Evolutionary conservation across 306 rosid species (phyloP).

Genomic region (Ochetophila trinervis): DNA sequence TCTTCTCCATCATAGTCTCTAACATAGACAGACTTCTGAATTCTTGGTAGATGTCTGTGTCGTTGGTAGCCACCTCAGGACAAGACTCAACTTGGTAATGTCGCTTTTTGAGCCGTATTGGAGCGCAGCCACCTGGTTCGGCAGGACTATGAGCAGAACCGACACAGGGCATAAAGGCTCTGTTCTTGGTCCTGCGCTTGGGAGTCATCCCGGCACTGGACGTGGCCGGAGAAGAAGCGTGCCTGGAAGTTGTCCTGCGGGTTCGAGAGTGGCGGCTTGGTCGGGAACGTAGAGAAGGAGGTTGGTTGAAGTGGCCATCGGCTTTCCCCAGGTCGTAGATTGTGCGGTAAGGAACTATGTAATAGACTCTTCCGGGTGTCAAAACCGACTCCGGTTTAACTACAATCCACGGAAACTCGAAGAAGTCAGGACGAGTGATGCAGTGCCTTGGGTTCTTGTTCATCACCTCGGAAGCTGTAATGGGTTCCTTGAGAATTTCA

Average conservation of each 20-base stretch:
- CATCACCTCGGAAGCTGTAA: slow-evolving; percentile 53
- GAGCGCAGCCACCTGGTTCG: slow-evolving; percentile 2
- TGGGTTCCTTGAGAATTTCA: slow-evolving; percentile 45
- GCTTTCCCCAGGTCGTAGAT: slow-evolving; percentile 49
- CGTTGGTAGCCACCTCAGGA: not conserved
- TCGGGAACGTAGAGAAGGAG: not conserved
- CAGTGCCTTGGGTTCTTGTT: slow-evolving; percentile 57
- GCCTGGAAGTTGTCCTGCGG: not conserved
- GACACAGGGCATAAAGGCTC: not conserved
- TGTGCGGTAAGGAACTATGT: slow-evolving; percentile 56
- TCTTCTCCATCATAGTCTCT: slow-evolving; percentile 9
- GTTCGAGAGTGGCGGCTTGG: not conserved
- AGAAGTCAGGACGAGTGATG: slow-evolving; percentile 63
- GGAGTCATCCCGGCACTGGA: slow-evolving; percentile 28
- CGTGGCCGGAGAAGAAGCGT: not conserved
- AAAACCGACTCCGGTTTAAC: slow-evolving; percentile 58
- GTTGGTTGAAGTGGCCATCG: slow-evolving; percentile 10
- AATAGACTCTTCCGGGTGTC: slow-evolving; percentile 53
- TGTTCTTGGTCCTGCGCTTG: slow-evolving; percentile 10
- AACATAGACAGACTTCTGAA: slow-evolving; percentile 8
- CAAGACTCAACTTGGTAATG: not conserved
- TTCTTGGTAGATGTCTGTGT: not conserved
- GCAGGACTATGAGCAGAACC: slow-evolving; percentile 6
- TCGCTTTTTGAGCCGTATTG: not conserved
- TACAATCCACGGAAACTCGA: slow-evolving; percentile 66